Percentiles rank a stretch among this genome's conserved stretches.
These are phyloP conservation scores for Pichia sp. DNA, from an alignment of 1,139 yeast species.

Conservation along the genomic window DNA sequence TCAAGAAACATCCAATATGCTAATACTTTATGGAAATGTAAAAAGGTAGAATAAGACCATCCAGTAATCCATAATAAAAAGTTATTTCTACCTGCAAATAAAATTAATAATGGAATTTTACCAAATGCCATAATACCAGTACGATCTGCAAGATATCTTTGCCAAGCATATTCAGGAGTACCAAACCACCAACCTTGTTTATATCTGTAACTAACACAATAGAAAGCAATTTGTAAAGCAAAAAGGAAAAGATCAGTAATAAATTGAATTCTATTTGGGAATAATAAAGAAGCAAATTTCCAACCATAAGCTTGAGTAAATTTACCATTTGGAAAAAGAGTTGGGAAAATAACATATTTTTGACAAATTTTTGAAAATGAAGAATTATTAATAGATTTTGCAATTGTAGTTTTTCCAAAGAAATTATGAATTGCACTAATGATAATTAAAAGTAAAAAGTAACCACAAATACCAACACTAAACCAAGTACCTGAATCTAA, in stretches of 20 bases:
- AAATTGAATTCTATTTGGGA: conserved; percentile 57
- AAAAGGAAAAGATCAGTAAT: conserved; percentile 16
- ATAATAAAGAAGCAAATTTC: conserved; percentile 13
- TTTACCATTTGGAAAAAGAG: conserved; percentile 22
- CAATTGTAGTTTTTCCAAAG: conserved; percentile 12
- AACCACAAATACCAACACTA: conserved; percentile 38
- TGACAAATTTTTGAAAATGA: conserved; percentile 16
- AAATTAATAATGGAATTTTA: conserved; percentile 39
- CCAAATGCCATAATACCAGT: conserved; percentile 43
- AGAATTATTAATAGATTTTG: conserved; percentile 15
- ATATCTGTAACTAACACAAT: conserved; percentile 40
- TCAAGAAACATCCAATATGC: conserved; percentile 41
- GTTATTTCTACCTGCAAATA: conserved; percentile 62
- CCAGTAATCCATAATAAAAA: conserved; percentile 52
- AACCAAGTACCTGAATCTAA: conserved; percentile 22
- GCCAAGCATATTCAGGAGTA: conserved; percentile 32
- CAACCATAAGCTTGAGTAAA: conserved; percentile 15
- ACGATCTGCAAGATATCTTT: conserved; percentile 46
- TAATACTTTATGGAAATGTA: conserved; percentile 55
- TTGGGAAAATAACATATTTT: conserved; percentile 22
- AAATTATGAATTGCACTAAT: conserved; percentile 27
- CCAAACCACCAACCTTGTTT: conserved; percentile 36
- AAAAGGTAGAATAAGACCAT: conserved; percentile 54
- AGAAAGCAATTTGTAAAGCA: conserved; percentile 27
- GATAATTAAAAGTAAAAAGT: conserved; percentile 32